Percentiles rank a stretch among this genome's conserved stretches.
These are phyloP conservation scores for Penicillium paradoxum DNA, from an alignment of 495 filamentous ascomycete genomes.

Conservation along the genomic window DNA sequence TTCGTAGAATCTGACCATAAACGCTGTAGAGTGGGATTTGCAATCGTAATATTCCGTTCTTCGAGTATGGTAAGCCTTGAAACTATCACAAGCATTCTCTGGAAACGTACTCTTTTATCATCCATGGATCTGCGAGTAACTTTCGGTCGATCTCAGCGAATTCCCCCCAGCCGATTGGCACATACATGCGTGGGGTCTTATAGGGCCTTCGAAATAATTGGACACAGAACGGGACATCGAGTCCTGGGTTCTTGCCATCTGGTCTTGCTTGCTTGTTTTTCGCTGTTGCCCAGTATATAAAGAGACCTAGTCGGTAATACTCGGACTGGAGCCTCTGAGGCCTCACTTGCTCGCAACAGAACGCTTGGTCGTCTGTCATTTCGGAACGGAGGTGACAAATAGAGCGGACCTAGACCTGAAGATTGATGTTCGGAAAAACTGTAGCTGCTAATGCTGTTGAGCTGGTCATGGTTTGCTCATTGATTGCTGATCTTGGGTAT, in stretches of 20 bases:
- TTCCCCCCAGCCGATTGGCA: background rate
- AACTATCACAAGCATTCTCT: background rate
- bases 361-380: too few species aligned
- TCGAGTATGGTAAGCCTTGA: background rate
- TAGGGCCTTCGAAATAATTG: background rate
- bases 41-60: background rate
- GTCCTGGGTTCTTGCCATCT: background rate
- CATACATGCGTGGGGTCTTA: background rate
- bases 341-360: background rate
- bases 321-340: background rate
- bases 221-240: background rate
- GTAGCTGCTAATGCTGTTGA: too few species aligned
- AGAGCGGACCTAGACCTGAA: too few species aligned
- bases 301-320: background rate
- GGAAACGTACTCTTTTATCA: background rate
- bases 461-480: too few species aligned
- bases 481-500: too few species aligned
- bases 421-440: too few species aligned
- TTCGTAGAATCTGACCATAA: background rate
- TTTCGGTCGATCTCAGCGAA: background rate
- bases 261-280: background rate
- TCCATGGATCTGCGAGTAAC: background rate
- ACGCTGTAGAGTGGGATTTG: background rate
- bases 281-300: background rate
- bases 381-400: too few species aligned